Conservation (phyloP, 2,329 filamentous ascomycete genomes). For the Diatrype stigma region DNA sequence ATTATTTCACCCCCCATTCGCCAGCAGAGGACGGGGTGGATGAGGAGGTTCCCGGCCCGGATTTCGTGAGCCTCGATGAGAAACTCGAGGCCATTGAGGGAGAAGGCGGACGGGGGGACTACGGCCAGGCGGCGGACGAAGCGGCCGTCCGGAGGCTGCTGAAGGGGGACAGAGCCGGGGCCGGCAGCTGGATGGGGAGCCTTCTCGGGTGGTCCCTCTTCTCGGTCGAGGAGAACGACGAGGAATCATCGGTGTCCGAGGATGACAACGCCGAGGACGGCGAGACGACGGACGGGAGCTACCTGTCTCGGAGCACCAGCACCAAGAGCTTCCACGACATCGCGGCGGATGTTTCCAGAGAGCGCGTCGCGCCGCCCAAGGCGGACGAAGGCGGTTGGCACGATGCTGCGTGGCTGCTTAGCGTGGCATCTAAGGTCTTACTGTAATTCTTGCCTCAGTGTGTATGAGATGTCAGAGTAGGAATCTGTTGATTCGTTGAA, state of each 20-base stretch:
- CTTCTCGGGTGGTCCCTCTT: conserved; percentile 59
- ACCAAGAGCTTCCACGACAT: conserved; percentile 38
- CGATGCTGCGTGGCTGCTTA: conserved; percentile 65
- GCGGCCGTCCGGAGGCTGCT: conserved; percentile 55
- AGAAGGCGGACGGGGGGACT: conserved; percentile 43
- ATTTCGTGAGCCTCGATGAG: conserved; percentile 61
- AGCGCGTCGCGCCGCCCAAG: conserved; percentile 45
- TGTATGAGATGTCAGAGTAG: conserved; percentile 33
- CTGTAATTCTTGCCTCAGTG: conserved; percentile 23
- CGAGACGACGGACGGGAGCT: conserved; percentile 32
- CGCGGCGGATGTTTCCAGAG: conserved; percentile 35
- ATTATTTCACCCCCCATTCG: conserved; percentile 35
- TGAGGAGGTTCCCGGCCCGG: conserved; percentile 46
- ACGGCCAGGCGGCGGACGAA: too few relatives aligned
- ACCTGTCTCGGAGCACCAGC: conserved; percentile 31
- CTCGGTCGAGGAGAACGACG: conserved; percentile 57
- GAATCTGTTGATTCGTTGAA: too few relatives aligned
- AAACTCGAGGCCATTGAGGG: conserved; percentile 51
- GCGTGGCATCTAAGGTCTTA: conserved; percentile 59
- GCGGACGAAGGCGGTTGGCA: conserved; percentile 59
- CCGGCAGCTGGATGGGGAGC: conserved; percentile 56
- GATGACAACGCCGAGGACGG: conserved; percentile 26
- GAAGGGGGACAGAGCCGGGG: conserved; percentile 45
- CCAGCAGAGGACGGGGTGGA: conserved; percentile 21
- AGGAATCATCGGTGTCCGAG: conserved; percentile 40